Conservation (phyloP, 2,329 filamentous ascomycete genomes). For the Venturia asperata region DNA sequence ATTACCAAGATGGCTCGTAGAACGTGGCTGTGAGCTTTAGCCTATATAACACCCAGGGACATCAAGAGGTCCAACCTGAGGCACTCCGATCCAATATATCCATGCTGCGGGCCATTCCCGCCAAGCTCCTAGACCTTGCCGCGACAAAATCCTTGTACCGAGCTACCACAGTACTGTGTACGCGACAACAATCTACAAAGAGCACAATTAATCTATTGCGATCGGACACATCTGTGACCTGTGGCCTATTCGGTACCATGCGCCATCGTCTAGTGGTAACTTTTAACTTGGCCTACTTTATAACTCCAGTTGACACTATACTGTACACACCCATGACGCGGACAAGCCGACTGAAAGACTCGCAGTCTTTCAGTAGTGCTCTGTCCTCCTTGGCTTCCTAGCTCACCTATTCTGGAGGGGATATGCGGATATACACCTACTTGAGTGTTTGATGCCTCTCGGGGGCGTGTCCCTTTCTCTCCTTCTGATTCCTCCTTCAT, state of each 20-base stretch:
- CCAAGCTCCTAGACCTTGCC: background rate
- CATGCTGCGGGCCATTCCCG: too few relatives aligned
- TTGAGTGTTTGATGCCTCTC: background rate
- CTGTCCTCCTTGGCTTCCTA: background rate
- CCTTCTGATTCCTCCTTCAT: too few relatives aligned
- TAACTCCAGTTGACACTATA: too few relatives aligned
- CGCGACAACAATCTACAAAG: background rate
- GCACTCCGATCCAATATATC: too few relatives aligned
- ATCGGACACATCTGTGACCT: background rate
- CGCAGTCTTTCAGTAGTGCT: background rate
- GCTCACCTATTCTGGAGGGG: background rate
- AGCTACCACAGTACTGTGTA: too few relatives aligned
- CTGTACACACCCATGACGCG: too few relatives aligned
- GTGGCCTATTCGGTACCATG: background rate
- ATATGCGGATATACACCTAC: background rate
- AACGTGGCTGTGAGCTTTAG: background rate
- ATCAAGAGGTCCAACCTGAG: too few relatives aligned
- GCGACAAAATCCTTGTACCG: background rate
- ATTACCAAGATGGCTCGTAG: background rate
- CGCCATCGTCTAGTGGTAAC: background rate
- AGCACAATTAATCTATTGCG: constrained; percentile 1
- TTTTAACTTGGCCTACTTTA: background rate
- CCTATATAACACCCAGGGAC: too few relatives aligned
- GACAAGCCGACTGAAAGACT: too few relatives aligned
- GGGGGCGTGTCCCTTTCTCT: background rate